Evolutionary conservation across 2,329 filamentous ascomycete species (phyloP).

Genomic region (Bretziella fagacearum): DNA sequence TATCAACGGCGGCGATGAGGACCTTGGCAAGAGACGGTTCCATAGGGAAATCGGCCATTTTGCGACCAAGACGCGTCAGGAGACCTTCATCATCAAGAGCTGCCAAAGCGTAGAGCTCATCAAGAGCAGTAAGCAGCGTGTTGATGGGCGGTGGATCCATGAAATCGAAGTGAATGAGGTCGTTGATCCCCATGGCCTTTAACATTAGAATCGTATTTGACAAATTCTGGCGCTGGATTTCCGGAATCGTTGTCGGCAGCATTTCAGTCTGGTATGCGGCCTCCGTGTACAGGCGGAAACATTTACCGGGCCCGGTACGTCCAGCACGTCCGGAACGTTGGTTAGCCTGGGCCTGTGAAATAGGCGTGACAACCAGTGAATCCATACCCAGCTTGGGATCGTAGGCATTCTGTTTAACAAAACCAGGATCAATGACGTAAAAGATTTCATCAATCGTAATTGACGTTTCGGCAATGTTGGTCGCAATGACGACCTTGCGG

Average conservation of each 20-base stretch:
- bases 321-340: constrained; percentile 86
- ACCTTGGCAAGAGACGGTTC: constrained; percentile 83
- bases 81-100: constrained; percentile 92
- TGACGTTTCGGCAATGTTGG: constrained; percentile 94
- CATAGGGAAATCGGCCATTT: constrained; percentile 99
- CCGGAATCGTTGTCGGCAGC: constrained; percentile 87
- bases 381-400: constrained; percentile 98
- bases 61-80: constrained; percentile 74
- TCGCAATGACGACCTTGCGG: constrained; percentile 91
- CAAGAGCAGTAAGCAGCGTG: constrained; percentile 89
- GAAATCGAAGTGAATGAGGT: constrained; percentile 92
- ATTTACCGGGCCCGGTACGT: constrained; percentile 87
- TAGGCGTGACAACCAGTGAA: constrained; percentile 83
- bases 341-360: constrained; percentile 91
- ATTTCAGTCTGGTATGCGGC: constrained; percentile 92
- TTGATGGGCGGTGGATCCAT: constrained; percentile 98
- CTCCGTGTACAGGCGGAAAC: constrained; percentile 90
- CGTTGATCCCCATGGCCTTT: constrained; percentile 98
- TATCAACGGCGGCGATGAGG: constrained; percentile 71
- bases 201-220: constrained; percentile 90
- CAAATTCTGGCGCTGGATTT: constrained; percentile 90
- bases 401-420: constrained; percentile 94
- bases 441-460: constrained; percentile 97
- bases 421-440: constrained; percentile 92
- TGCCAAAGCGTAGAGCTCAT: constrained; percentile 83